Evolutionary conservation across 306 rosid genomes (phyloP).

Genomic region (Vicia sativa): DNA sequence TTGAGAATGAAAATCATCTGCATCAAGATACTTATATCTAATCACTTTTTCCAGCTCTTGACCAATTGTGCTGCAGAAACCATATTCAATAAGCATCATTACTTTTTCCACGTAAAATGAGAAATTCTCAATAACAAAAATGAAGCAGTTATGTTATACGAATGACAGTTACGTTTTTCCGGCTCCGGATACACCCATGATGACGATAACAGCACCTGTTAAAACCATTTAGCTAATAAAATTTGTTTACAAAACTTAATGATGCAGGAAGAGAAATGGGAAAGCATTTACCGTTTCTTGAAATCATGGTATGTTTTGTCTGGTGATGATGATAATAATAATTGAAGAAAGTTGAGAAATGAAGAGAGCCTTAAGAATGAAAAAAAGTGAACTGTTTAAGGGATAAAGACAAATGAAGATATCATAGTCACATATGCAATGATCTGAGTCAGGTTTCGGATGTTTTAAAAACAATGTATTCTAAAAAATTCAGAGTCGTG

Average conservation of each 20-base stretch:
- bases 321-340: background rate
- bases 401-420: slow-evolving; percentile 1
- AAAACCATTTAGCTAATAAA: background rate
- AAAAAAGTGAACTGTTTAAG: background rate
- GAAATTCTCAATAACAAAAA: background rate
- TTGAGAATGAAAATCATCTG: slow-evolving; percentile 81
- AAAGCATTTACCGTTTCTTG: slow-evolving; percentile 30
- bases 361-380: background rate
- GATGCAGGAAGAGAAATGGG: background rate
- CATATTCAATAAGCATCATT: no score
- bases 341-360: background rate
- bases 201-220: slow-evolving; percentile 52
- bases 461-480: no score
- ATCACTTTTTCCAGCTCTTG: slow-evolving; percentile 60
- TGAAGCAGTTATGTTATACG: background rate
- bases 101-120: no score
- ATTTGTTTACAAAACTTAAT: background rate
- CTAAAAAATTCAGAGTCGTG: no score
- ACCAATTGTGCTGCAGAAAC: slow-evolving; percentile 52
- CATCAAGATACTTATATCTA: slow-evolving; percentile 66
- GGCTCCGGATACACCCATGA: slow-evolving; percentile 89
- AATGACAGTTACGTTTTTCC: slow-evolving; percentile 75
- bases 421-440: background rate
- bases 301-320: slow-evolving; percentile 36
- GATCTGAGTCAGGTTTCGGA: no score